A percentile compares a stretch with the other conserved stretches of the same genome.
Evolutionary conservation across 371 early-diverging fungal species (phyloP).

Genomic region (Smittium culicis): DNA sequence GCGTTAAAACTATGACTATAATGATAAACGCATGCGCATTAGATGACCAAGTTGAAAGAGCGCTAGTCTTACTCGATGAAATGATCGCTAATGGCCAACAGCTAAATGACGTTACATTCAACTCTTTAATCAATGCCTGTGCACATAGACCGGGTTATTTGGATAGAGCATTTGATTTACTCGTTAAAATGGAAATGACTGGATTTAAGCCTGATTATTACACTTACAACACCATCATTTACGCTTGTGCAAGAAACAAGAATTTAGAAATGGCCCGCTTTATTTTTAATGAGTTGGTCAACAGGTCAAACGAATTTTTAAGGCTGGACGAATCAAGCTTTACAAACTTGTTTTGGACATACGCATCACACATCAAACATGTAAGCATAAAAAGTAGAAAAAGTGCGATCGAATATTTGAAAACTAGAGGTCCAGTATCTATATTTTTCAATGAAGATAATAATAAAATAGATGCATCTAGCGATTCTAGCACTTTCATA

Average conservation of each 20-base stretch:
- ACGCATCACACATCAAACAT: constrained; percentile 35
- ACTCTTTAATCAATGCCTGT: constrained; percentile 71
- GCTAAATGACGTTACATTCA: constrained; percentile 72
- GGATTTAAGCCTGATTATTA: constrained; percentile 61
- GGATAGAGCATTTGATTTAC: constrained; percentile 57
- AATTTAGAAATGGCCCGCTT: constrained; percentile 45
- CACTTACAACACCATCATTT: constrained; percentile 68
- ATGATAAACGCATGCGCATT: constrained; percentile 88
- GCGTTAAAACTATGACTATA: constrained; percentile 58
- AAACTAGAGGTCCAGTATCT: constrained; percentile 18
- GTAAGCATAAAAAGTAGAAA: constrained; percentile 24
- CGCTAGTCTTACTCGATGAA: constrained; percentile 69
- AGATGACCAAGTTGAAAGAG: constrained; percentile 58
- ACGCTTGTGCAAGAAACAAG: constrained; percentile 52
- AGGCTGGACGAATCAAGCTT: constrained; percentile 29
- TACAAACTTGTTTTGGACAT: constrained; percentile 49
- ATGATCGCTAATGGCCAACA: constrained; percentile 50
- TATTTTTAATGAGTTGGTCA: constrained; percentile 43
- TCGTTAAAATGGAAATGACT: constrained; percentile 64
- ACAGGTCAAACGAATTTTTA: constrained; percentile 21
- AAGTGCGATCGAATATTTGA: constrained; percentile 23
- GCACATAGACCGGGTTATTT: constrained; percentile 67
- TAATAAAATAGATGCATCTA: constrained; percentile 9
- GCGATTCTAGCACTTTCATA: too few species aligned
- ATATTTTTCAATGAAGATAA: neutral